Percentiles rank a stretch among this genome's conserved stretches.
These are phyloP conservation scores for Xylaria bambusicola DNA, from an alignment of 495 filamentous ascomycete species.

Conservation along the genomic window DNA sequence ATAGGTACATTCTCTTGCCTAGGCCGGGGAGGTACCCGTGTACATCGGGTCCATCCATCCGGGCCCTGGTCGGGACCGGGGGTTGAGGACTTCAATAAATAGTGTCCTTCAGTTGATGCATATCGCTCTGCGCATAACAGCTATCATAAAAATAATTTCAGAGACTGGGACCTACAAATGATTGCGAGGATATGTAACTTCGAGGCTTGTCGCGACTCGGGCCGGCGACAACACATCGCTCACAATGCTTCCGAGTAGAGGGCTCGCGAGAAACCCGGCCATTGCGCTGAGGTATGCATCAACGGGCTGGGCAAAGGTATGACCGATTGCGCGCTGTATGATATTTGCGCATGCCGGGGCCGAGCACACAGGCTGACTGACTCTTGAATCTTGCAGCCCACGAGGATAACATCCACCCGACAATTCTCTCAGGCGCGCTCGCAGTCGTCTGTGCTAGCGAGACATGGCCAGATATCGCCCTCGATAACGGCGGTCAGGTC, in stretches of 20 bases:
- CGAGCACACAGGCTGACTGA: no score
- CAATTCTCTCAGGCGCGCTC: slow-evolving; percentile 27
- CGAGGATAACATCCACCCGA: slow-evolving; percentile 24
- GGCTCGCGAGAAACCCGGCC: slow-evolving; percentile 45
- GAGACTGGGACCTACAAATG: no score
- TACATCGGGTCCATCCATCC: no score
- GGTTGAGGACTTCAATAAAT: neutral
- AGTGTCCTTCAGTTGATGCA: neutral
- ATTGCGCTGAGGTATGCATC: slow-evolving; percentile 40
- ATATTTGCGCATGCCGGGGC: no score
- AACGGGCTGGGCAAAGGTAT: slow-evolving; percentile 35
- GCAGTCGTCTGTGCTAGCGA: slow-evolving; percentile 18
- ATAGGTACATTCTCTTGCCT: no score
- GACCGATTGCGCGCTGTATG: neutral
- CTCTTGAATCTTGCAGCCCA: slow-evolving; percentile 29
- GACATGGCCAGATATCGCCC: slow-evolving; percentile 5
- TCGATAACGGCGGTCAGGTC: neutral
- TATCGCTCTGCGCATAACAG: neutral
- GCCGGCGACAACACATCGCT: slow-evolving; percentile 9
- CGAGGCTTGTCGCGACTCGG: neutral
- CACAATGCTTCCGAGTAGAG: slow-evolving; percentile 56
- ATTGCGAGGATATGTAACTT: no score
- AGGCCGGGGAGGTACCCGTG: no score
- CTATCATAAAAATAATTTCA: slow-evolving; percentile 7
- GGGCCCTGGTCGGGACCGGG: no score